phyloP scores from a whole-genome alignment of 352 stramenopile genomes.

The Phytophthora citrophthora region DNA sequence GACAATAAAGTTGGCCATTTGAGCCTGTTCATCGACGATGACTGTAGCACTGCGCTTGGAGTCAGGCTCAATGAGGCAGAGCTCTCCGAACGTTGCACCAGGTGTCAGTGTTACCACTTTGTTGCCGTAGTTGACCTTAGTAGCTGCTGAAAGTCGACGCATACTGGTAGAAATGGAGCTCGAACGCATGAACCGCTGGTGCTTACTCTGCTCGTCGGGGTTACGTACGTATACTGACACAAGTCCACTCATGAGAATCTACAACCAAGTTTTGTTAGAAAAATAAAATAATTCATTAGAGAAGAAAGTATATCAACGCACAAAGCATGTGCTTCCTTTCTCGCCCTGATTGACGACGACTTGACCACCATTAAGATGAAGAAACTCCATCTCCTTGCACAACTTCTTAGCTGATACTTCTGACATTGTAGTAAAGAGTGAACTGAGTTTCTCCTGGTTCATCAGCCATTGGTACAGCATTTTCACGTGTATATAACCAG shows the following conservation, averaged over 20 bases:
- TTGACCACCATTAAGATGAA: conserved; percentile 67
- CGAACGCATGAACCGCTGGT: conserved; percentile 55
- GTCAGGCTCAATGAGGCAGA: conserved; percentile 87
- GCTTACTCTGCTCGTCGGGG: conserved; percentile 72
- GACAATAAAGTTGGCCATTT: conserved; percentile 86
- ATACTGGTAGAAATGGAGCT: conserved; percentile 51
- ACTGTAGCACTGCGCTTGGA: conserved; percentile 86
- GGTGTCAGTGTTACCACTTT: conserved; percentile 81
- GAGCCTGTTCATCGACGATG: conserved; percentile 68
- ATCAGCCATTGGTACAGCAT: conserved; percentile 86
- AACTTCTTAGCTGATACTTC: conserved; percentile 86
- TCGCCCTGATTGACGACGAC: conserved; percentile 86
- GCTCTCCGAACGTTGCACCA: conserved; percentile 82
- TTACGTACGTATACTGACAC: conserved; percentile 77
- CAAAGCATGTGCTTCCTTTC: conserved; percentile 88
- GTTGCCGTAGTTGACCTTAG: conserved; percentile 50
- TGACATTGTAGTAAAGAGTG: conserved; percentile 87
- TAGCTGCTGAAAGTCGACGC: conserved; percentile 48
- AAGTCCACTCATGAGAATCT: conserved; percentile 86
- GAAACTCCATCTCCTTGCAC: conserved; percentile 89
- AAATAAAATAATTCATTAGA: not conserved
- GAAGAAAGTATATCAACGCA: conserved; percentile 27
- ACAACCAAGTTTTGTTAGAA: not conserved
- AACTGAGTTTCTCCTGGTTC: conserved; percentile 88
- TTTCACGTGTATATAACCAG: conserved; percentile 50